Base-by-base conservation (phyloP, 768 basidiomycete species). In the Phlebiopsis flavidoalba region DNA sequence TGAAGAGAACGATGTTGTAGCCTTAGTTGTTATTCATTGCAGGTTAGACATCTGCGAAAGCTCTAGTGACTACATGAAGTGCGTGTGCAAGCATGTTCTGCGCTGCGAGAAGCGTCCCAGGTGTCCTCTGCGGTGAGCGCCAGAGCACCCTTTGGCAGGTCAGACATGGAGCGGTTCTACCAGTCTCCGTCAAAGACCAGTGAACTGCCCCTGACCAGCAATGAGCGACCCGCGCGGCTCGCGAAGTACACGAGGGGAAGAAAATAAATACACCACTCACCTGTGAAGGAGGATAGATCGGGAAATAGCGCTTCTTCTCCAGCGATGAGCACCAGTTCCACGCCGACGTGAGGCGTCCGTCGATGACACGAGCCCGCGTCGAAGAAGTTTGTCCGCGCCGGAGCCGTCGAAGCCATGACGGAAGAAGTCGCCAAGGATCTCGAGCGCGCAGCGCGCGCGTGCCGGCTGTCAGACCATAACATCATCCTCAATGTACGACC, bases 251-350 rank as follows among this genome's bases (percentile, higher is more conserved):
- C 24, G 40, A 57, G 26, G 5, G 5, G 22, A n/a, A n/a, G n/a
- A n/a, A 11, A 7, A 21, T 15, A 4, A 40, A n/a, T n/a, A n/a
- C n/a, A n/a, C n/a, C n/a, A n/a, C 87, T 65, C 61, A 90, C 90
- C 89, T 50, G 84, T 83, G 56, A 94, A n/a, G 75, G 62, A 93
- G 74, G 72, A 93, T n/a, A 93, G 21, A 91, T 75, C 6, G 82
- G 85, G 77, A 93, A 92, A 69, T 85, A 94, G 53, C 85, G 77
- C 75, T 94, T 94, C 78, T 93, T 94, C 77, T 93, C 92, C 65
- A 94, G 72, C 50, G 79, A 80, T 53, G 86, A 85, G 74, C 92
- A 94, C 92, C 92, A 94, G 70, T 94, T 92, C 92, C 92, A 94
- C 4, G 92, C 92, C 71, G 90, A 92, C 33, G 92, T 94, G 67